Percentiles rank a stretch among this genome's conserved stretches.
Evolutionary conservation across 2,329 filamentous ascomycete species (phyloP).

Genomic region (Fusarium coffeatum): DNA sequence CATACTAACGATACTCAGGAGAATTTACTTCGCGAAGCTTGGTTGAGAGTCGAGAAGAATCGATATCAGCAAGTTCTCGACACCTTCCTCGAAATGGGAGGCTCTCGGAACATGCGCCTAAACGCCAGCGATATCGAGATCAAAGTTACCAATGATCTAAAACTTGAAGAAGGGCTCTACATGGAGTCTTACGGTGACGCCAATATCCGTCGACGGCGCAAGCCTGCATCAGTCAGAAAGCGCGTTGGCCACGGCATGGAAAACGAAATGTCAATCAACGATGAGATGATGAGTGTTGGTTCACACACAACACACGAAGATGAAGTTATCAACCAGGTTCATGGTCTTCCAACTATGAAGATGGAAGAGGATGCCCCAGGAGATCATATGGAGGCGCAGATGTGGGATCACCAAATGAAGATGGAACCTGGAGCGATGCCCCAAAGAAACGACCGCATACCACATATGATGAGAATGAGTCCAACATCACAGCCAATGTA

Average conservation of each 20-base stretch:
- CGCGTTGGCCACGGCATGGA: conserved; percentile 38
- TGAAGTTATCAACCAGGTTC: conserved; percentile 52
- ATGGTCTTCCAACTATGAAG: conserved; percentile 39
- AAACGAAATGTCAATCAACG: conserved; percentile 48
- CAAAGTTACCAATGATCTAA: conserved; percentile 60
- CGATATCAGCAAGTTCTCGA: conserved; percentile 58
- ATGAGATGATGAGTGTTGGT: conserved; percentile 55
- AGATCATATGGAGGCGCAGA: conserved; percentile 44
- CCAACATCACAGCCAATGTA: conserved; percentile 39
- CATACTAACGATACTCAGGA: conserved; percentile 49
- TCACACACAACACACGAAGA: conserved; percentile 52
- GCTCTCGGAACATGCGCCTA: conserved; percentile 61
- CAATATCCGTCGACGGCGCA: conserved; percentile 55
- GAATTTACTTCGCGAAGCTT: conserved; percentile 56
- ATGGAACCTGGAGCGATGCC: conserved; percentile 43
- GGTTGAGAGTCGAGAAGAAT: conserved; percentile 55
- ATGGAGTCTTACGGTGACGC: conserved; percentile 55
- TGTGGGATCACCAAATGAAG: conserved; percentile 50
- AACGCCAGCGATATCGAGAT: conserved; percentile 62
- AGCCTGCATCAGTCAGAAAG: conserved; percentile 51
- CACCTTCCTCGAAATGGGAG: conserved; percentile 62
- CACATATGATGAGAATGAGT: conserved; percentile 39
- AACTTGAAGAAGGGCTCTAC: conserved; percentile 54
- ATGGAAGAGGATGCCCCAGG: conserved; percentile 44
- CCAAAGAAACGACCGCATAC: conserved; percentile 38